Percentiles rank a stretch among this genome's conserved stretches.
Evolutionary conservation across 2,329 filamentous ascomycete species (phyloP).

Genomic region (Penicillium sp.): DNA sequence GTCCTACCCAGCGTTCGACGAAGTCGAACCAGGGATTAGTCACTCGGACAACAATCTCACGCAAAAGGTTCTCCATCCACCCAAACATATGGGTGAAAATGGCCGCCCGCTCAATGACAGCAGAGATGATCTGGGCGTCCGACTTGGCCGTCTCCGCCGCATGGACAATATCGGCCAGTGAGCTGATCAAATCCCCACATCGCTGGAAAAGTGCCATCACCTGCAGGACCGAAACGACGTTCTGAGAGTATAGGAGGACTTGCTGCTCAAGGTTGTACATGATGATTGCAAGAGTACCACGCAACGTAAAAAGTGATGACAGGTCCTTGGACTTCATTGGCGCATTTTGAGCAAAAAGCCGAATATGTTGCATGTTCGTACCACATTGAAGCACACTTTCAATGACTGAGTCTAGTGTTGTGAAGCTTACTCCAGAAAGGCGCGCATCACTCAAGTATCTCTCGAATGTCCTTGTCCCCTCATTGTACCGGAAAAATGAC

Average conservation of each 20-base stretch:
- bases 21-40: conserved; percentile 68
- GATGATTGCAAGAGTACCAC: conserved; percentile 37
- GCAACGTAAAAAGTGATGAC: conserved; percentile 39
- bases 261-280: conserved; percentile 42
- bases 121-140: conserved; percentile 65
- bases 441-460: conserved; percentile 47
- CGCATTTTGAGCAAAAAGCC: conserved; percentile 37
- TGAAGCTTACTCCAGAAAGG: conserved; percentile 55
- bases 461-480: conserved; percentile 38
- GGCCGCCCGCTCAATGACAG: conserved; percentile 64
- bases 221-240: conserved; percentile 38
- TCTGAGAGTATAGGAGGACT: conserved; percentile 28
- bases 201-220: conserved; percentile 42
- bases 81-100: conserved; percentile 64
- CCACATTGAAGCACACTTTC: conserved; percentile 39
- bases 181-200: conserved; percentile 41
- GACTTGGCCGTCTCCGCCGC: conserved; percentile 52
- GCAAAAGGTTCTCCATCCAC: conserved; percentile 64
- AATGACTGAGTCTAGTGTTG: conserved; percentile 39
- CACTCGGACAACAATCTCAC: conserved; percentile 66
- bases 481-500: conserved; percentile 46
- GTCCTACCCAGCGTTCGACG: conserved; percentile 74
- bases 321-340: conserved; percentile 30
- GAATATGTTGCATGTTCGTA: conserved; percentile 39
- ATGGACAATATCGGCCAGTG: conserved; percentile 40